Base-by-base conservation (phyloP, 2,329 filamentous ascomycete genomes). In the Byssochlamys sp. region DNA sequence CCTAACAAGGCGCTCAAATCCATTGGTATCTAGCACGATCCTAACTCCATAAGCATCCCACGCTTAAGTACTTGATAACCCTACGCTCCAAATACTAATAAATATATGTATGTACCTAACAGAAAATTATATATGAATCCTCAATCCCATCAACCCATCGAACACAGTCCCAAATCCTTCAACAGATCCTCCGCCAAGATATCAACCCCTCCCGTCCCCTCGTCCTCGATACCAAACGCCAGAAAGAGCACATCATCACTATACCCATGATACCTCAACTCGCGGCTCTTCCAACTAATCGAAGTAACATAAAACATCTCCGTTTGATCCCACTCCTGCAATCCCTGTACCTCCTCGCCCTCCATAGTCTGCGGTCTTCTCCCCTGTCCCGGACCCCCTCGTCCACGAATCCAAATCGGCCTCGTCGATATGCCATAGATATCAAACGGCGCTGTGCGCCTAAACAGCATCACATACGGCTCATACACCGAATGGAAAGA, bases 261-360 rank as follows among this genome's bases (percentile, higher is more conserved):
- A 56, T 78, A 83, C 0, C 82, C 83, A 62, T 84, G 79, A 60
- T 84, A 84, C 29, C 66, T 76, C 59, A 75, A 69, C 0, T 73
- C 74, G 0, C 67, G 66, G 0, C 60, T 65, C 65, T 78, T 82
- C 82, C 83, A 85, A 59, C 75, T 81, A 31, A 84, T 78, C 0
- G 77, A 80, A 0, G 81, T 84, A 0, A 84, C 71, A 59, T 84
- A 85, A 28, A 85, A 69, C 80, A 84, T 82, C 62, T 83, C 79
- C 0, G 76, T 45, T 14, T 45, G 39, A n/a, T 45, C n/a, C 39
- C 39, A 45, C 14, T 33, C 39, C 35, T 45, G 35, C 35, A 19
- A 19, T 19, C 19, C 19, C 19, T 19, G 19, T 19, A 10, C 12
- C 31, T 33, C 31, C 31, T 33, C 31, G 1, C 31, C 31, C 2